Percentiles rank a stretch among this genome's conserved stretches.
These are phyloP conservation scores for Stephania japonica DNA, from an alignment of 164 flowering plant genomes.

Conservation along the genomic window DNA sequence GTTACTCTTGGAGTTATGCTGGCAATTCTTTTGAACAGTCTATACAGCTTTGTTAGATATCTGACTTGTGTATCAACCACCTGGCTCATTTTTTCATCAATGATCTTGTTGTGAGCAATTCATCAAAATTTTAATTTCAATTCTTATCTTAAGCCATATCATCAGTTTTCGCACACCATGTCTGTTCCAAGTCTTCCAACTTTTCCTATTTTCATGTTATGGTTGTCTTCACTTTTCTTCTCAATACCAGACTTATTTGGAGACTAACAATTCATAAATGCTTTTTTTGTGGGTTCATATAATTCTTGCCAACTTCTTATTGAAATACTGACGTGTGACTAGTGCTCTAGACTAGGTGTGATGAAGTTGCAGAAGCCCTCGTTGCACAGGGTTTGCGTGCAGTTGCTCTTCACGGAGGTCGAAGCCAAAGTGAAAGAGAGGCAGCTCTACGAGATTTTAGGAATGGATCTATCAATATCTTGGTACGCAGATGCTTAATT, in stretches of 20 bases:
- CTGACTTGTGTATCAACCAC: too few relatives aligned
- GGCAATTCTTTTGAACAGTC: too few relatives aligned
- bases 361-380: slow-evolving; percentile 61
- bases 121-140: background rate
- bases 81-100: too few relatives aligned
- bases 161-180: background rate
- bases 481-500: slow-evolving; percentile 28
- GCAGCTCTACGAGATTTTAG: slow-evolving; percentile 57
- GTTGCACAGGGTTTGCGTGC: slow-evolving; percentile 57
- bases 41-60: too few relatives aligned
- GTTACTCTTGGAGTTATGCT: too few relatives aligned
- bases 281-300: background rate
- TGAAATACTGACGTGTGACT: slow-evolving; percentile 7
- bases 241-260: background rate
- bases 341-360: slow-evolving; percentile 41
- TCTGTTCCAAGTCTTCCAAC: background rate
- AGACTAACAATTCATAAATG: background rate
- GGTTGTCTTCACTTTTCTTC: background rate
- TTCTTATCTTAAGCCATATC: background rate
- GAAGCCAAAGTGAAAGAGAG: slow-evolving; percentile 66
- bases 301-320: background rate
- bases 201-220: background rate
- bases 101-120: too few relatives aligned
- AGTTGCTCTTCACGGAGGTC: slow-evolving; percentile 71
- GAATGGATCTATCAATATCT: slow-evolving; percentile 45